These are phyloP conservation scores for Phellinidium pouzarii DNA, from an alignment of 1,284 basidiomycete species.

Conservation along the genomic window DNA sequence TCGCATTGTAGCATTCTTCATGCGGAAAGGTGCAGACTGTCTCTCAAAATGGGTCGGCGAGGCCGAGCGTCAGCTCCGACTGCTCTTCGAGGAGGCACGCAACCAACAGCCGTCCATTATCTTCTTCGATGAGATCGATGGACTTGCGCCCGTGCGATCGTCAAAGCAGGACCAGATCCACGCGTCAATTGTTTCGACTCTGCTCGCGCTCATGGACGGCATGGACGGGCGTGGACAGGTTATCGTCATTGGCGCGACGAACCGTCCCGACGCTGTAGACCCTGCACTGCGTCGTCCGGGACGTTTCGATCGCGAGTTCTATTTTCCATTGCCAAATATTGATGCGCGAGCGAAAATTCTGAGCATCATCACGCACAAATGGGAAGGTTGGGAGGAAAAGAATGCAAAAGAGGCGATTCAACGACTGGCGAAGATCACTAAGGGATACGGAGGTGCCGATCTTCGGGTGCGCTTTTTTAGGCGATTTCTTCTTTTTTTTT, in stretches of 20 bases:
- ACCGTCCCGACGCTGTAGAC: slow-evolving; percentile 94
- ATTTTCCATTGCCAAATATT: slow-evolving; percentile 86
- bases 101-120: slow-evolving; percentile 93
- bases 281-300: slow-evolving; percentile 93
- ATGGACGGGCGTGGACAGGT: slow-evolving; percentile 99
- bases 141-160: slow-evolving; percentile 93
- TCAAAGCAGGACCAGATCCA: slow-evolving; percentile 99
- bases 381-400: slow-evolving; percentile 76
- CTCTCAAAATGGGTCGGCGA: slow-evolving; percentile 99
- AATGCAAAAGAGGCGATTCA: slow-evolving; percentile 50
- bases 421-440: slow-evolving; percentile 84
- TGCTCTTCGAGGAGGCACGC: slow-evolving; percentile 95
- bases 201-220: slow-evolving; percentile 97
- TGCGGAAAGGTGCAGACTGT: slow-evolving; percentile 99
- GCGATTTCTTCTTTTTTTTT: slow-evolving; percentile 2
- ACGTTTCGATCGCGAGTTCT: slow-evolving; percentile 97
- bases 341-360: slow-evolving; percentile 88
- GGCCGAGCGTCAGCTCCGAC: slow-evolving; percentile 91
- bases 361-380: slow-evolving; percentile 85
- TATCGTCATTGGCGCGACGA: slow-evolving; percentile 97
- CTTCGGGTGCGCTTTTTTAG: slow-evolving; percentile 58
- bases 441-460: slow-evolving; percentile 98
- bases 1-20: slow-evolving; percentile 79
- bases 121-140: slow-evolving; percentile 98
- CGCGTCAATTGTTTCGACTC: slow-evolving; percentile 93